Percentiles rank a stretch among this genome's conserved stretches.
These are phyloP conservation scores for Nitzschia sp. DNA, from an alignment of 108 stramenopile genomes.

Conservation along the genomic window DNA sequence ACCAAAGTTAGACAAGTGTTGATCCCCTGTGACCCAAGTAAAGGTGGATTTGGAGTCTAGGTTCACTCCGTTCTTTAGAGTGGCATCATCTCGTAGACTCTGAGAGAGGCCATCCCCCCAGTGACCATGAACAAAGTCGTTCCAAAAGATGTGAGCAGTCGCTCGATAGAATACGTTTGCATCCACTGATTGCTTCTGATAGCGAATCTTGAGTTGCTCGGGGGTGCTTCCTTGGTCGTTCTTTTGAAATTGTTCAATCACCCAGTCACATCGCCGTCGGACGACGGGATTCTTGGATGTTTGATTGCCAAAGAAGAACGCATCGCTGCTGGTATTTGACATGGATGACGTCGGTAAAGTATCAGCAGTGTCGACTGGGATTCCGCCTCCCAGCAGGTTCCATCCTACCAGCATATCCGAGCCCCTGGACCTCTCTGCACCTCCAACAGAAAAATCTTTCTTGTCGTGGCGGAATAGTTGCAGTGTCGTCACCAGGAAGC, in stretches of 20 bases:
- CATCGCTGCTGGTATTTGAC: no score
- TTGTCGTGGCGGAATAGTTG: no score
- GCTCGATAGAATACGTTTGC: conserved; percentile 63
- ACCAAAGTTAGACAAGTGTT: conserved; percentile 69
- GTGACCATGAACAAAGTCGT: conserved; percentile 48
- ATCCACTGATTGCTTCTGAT: conserved; percentile 42
- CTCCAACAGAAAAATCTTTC: no score
- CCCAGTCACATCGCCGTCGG: conserved; percentile 38
- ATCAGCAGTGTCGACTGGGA: no score
- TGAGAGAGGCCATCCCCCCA: not conserved
- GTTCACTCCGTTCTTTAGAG: conserved; percentile 41
- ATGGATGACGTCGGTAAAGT: no score
- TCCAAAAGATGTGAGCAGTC: conserved; percentile 58
- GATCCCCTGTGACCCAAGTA: conserved; percentile 76
- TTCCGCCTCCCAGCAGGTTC: no score
- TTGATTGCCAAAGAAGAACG: no score
- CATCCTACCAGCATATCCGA: no score
- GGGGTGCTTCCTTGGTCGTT: conserved; percentile 18
- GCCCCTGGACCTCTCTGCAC: no score
- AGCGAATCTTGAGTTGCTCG: not conserved
- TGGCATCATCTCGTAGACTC: conserved; percentile 5
- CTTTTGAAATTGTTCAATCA: conserved; percentile 34
- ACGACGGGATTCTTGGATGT: not conserved
- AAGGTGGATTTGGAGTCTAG: conserved; percentile 43
- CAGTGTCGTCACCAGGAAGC: no score